A percentile compares a stretch with the other conserved stretches of the same genome.
Conservation (phyloP, 2,329 filamentous ascomycete species). For the Pseudogymnoascus sp. region DNA sequence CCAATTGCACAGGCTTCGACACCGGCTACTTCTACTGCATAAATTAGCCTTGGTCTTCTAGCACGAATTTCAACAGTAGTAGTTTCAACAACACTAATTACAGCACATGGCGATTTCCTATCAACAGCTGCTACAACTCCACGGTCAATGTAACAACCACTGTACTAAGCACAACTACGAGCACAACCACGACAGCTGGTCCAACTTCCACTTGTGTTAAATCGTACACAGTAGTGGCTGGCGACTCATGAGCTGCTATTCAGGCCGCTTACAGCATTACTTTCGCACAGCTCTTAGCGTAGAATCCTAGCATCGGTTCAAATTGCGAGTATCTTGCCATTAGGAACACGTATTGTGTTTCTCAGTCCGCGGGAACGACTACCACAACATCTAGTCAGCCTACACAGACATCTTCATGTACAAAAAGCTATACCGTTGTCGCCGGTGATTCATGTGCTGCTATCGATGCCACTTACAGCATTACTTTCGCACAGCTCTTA, state of each 20-base stretch:
- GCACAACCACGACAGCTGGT: conserved; percentile 5
- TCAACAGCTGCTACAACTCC: background rate
- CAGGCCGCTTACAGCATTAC: background rate
- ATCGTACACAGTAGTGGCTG: conserved; percentile 6
- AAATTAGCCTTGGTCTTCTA: conserved; percentile 4
- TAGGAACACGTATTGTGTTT: conserved; percentile 23
- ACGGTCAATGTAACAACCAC: background rate
- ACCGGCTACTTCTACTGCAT: background rate
- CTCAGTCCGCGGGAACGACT: background rate
- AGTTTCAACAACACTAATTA: background rate
- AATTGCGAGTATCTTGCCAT: conserved; percentile 25
- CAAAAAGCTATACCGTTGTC: conserved; percentile 25
- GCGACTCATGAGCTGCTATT: conserved; percentile 6
- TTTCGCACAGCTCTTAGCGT: conserved; percentile 11
- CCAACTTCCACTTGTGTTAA: background rate
- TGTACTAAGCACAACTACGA: background rate
- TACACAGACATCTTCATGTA: conserved; percentile 25
- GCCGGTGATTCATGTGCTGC: conserved; percentile 20
- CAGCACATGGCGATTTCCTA: background rate
- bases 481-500: conserved; percentile 22
- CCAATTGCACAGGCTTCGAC: background rate
- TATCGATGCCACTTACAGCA: conserved; percentile 20
- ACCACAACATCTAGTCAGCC: conserved; percentile 17
- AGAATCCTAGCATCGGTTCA: conserved; percentile 23
- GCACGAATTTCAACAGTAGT: conserved; percentile 6